Conservation (phyloP, 139 green algal genomes). For the Zygnema cylindricum region DNA sequence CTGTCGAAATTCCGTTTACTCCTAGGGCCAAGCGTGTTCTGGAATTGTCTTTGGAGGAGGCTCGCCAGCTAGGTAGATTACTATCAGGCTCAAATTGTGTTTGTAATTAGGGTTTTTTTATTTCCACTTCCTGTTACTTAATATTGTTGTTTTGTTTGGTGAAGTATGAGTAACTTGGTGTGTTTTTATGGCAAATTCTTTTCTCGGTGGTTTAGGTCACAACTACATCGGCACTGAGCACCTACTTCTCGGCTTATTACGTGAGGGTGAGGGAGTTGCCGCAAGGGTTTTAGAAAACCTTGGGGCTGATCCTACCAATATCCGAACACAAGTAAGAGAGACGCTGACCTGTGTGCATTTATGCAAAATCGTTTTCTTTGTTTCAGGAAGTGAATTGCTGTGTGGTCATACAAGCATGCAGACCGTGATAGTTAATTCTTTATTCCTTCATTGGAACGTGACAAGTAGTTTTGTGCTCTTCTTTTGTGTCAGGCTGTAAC, state of each 20-base stretch:
- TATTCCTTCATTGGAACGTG: no score
- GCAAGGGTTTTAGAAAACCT: constrained; percentile 96
- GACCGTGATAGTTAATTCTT: no score
- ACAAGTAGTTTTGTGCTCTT: no score
- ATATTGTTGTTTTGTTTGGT: no score
- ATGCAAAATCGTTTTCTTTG: no score
- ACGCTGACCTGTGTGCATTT: no score
- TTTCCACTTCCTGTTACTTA: no score
- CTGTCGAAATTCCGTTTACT: constrained; percentile 99
- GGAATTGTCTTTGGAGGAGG: constrained; percentile 98
- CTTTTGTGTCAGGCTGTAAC: no score
- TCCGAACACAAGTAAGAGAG: constrained; percentile 85
- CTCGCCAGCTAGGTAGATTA: constrained; percentile 86
- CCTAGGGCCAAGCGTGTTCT: constrained; percentile 97
- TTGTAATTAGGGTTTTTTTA: no score
- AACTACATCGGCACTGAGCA: constrained; percentile 99
- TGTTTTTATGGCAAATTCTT: not conserved
- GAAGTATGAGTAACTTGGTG: not conserved
- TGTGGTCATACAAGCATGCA: no score
- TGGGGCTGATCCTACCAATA: constrained; percentile 92
- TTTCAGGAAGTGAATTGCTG: no score
- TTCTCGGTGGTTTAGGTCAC: constrained; percentile 72
- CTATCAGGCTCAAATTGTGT: not conserved
- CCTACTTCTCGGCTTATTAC: constrained; percentile 95
- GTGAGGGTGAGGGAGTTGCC: constrained; percentile 97